Evolutionary conservation across 2,329 filamentous ascomycete species (phyloP).

Genomic region (Boeremia lycopersici): DNA sequence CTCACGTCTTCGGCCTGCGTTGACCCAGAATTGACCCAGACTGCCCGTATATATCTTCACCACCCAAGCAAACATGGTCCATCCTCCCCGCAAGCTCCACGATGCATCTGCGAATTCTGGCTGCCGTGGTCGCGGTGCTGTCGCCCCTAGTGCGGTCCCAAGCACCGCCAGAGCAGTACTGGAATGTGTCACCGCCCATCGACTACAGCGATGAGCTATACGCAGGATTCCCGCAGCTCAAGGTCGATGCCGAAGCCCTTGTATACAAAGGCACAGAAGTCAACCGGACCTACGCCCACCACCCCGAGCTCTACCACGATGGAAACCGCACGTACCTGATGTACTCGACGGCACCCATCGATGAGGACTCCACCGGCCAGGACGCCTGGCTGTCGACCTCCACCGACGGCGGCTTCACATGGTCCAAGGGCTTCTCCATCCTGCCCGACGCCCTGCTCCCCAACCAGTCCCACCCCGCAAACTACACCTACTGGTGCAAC

Average conservation of each 20-base stretch:
- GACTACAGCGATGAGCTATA: slow-evolving; percentile 19
- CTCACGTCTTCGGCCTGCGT: neutral
- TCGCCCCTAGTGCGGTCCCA: neutral
- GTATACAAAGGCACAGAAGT: slow-evolving; percentile 19
- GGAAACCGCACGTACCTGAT: slow-evolving; percentile 15
- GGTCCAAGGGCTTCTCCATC: slow-evolving; percentile 18
- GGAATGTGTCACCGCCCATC: slow-evolving; percentile 19
- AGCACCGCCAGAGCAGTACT: slow-evolving; percentile 14
- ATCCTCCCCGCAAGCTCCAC: too few species aligned
- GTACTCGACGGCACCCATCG: slow-evolving; percentile 21
- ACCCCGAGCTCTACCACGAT: slow-evolving; percentile 18
- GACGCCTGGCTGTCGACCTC: slow-evolving; percentile 20
- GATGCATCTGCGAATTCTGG: neutral
- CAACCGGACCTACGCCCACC: slow-evolving; percentile 21
- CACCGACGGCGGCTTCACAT: slow-evolving; percentile 20
- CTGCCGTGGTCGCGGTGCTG: neutral
- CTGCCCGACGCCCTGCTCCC: slow-evolving; percentile 15
- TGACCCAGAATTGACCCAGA: neutral
- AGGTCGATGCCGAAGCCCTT: slow-evolving; percentile 13
- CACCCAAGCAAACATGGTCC: neutral
- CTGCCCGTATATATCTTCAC: neutral
- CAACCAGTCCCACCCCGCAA: slow-evolving; percentile 17
- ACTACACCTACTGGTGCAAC: slow-evolving; percentile 23
- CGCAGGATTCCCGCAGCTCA: slow-evolving; percentile 19
- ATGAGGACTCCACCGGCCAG: slow-evolving; percentile 20